Evolutionary conservation across 306 rosid species (phyloP).

Genomic region (Abrus precatorius): DNA sequence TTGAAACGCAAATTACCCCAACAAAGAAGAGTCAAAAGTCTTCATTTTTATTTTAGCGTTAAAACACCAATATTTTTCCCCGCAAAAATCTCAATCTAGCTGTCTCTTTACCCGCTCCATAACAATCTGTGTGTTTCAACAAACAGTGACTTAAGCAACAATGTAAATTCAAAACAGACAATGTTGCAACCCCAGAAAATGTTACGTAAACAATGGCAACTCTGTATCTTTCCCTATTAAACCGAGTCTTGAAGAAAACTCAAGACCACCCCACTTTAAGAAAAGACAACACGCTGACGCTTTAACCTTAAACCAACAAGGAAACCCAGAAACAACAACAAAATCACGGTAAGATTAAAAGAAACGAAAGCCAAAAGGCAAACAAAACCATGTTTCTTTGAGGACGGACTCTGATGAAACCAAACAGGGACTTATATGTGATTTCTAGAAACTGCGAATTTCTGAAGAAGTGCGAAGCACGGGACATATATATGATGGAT

Average conservation of each 20-base stretch:
- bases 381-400: neutral
- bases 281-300: slow-evolving; percentile 45
- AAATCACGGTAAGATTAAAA: neutral
- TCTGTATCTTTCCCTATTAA: slow-evolving; percentile 29
- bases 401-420: neutral
- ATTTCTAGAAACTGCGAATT: slow-evolving; percentile 29
- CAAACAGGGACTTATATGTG: neutral
- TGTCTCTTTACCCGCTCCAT: slow-evolving; percentile 25
- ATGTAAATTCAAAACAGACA: slow-evolving; percentile 40
- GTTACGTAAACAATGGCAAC: slow-evolving; percentile 24
- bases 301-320: slow-evolving; percentile 49
- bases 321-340: neutral
- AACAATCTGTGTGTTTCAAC: slow-evolving; percentile 27
- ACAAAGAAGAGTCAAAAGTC: slow-evolving; percentile 41
- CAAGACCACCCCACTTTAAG: slow-evolving; percentile 56
- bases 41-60: slow-evolving; percentile 57
- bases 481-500: neutral
- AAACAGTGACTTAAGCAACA: slow-evolving; percentile 57
- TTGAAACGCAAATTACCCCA: slow-evolving; percentile 51
- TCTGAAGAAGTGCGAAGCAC: neutral
- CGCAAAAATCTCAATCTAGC: slow-evolving; percentile 54
- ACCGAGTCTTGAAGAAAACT: slow-evolving; percentile 71
- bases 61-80: slow-evolving; percentile 45
- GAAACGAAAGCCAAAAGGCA: neutral
- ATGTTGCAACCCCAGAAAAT: slow-evolving; percentile 34